Percentiles rank a stretch among this genome's conserved stretches.
Evolutionary conservation across 1,284 basidiomycete species (phyloP).

Genomic region (Trichosporon sp.): DNA sequence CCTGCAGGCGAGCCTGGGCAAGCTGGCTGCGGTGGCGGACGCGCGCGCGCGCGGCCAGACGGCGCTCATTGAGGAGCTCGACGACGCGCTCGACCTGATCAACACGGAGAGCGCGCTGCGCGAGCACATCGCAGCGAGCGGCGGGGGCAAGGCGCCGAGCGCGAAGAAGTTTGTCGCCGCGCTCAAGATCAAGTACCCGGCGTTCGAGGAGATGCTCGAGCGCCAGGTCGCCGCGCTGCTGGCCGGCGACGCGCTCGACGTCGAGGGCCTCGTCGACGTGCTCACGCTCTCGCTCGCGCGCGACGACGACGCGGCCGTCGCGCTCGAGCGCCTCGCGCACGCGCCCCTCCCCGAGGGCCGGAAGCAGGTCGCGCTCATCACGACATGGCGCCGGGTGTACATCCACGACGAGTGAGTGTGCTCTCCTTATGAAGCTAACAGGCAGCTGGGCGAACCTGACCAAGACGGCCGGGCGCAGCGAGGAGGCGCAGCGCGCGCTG

Average conservation of each 20-base stretch:
- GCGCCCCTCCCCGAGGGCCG: constrained; percentile 63
- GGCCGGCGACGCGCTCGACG: constrained; percentile 35
- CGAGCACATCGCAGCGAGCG: constrained; percentile 21
- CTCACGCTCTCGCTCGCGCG: constrained; percentile 50
- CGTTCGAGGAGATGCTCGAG: constrained; percentile 21
- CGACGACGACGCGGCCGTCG: constrained; percentile 49
- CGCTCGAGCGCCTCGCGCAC: constrained; percentile 51
- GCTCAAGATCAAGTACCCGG: constrained; percentile 20
- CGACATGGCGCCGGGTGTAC: constrained; percentile 81
- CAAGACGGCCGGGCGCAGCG: constrained; percentile 41
- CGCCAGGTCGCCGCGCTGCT: constrained; percentile 16
- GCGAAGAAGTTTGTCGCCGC: constrained; percentile 16
- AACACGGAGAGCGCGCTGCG: constrained; percentile 54
- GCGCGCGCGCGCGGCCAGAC: constrained; percentile 51
- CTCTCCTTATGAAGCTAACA: background rate
- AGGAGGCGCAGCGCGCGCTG: constrained; percentile 36
- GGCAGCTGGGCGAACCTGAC: constrained; percentile 38
- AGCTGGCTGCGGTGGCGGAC: constrained; percentile 75
- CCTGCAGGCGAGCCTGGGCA: constrained; percentile 87
- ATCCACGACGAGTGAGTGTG: constrained; percentile 73
- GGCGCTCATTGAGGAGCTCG: constrained; percentile 38
- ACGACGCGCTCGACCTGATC: constrained; percentile 55
- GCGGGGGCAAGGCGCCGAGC: constrained; percentile 13
- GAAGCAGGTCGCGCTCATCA: constrained; percentile 64
- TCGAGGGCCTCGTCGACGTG: constrained; percentile 55